A percentile compares a stretch with the other conserved stretches of the same genome.
Evolutionary conservation across 306 rosid species (phyloP).

Genomic region (Sechiopsis laciniata): DNA sequence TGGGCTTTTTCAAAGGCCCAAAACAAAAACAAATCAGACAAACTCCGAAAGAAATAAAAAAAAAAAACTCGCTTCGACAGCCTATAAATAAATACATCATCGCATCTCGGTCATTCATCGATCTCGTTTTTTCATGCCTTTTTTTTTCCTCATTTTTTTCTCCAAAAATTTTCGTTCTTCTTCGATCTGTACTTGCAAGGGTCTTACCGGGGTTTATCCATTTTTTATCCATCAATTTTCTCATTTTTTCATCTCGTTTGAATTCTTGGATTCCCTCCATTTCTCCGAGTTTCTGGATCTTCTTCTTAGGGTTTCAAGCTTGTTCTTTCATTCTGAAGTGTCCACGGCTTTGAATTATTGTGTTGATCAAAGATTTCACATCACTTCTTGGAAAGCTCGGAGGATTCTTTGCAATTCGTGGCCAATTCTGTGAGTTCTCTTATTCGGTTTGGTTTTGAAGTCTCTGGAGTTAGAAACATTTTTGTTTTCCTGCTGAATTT

Average conservation of each 20-base stretch:
- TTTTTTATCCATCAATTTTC: neutral
- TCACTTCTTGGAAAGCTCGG: neutral
- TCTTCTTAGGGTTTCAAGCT: conserved; percentile 13
- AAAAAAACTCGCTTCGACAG: neutral
- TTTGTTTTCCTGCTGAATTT: neutral
- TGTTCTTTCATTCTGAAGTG: neutral
- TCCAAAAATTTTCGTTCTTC: neutral
- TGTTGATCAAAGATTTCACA: neutral
- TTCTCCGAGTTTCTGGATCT: conserved; percentile 10
- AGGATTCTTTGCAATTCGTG: neutral
- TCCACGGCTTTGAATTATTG: neutral
- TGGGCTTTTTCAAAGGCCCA: conserved; percentile 2
- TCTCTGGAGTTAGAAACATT: neutral
- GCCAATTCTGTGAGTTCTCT: neutral
- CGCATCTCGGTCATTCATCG: conserved; percentile 14
- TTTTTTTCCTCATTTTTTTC: neutral
- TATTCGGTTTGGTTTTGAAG: conserved; percentile 2
- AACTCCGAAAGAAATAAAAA: neutral
- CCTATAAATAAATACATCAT: conserved; percentile 1
- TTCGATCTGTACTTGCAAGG: conserved; percentile 18
- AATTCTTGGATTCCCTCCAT: conserved; percentile 27
- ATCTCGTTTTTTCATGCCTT: conserved; percentile 14
- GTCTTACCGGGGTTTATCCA: conserved; percentile 25
- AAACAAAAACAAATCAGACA: neutral
- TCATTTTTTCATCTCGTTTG: neutral